Evolutionary conservation across 345 rosid species (phyloP), one percentile per base, ranked within the genome.

Genomic region (Gynandropsis gynandra): DNA sequence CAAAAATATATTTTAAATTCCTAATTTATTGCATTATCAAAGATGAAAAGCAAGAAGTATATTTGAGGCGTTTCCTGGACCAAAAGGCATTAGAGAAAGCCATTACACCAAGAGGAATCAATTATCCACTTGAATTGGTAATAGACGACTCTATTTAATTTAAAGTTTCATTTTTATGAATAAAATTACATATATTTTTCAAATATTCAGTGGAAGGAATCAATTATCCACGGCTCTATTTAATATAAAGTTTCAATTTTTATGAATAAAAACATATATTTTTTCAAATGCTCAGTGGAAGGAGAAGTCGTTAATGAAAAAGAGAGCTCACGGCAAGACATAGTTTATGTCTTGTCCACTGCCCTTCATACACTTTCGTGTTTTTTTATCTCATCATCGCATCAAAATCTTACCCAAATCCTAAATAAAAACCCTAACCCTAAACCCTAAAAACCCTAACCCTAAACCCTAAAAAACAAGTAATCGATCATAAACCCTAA

Each of bases 201-300:
- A 8, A 29, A 24, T 31, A 95, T 92, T 90, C 96, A 83, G 98
- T 76, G 98, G 98, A 90, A 86, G 96, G 96, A 90, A n/a, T n/a
- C n/a, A n/a, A n/a, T n/a, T n/a, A n/a, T n/a, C n/a, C n/a, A n/a
- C n/a, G n/a, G n/a, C n/a, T n/a, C n/a, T n/a, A n/a, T n/a, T n/a
- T n/a, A n/a, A n/a, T n/a, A n/a, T 0, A 8, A 41, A 9, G 24
- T 3, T 12, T 47, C 17, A 20, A 24, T 5, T n/a, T 32, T n/a
- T 10, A 1, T 9, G 10, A 33, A 1, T 31, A 10, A 50, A 0
- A 20, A 27, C 49, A 16, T 0, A 4, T 7, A 18, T 0, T 19
- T 16, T 61, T 6, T 17, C 9, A 8, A 29, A 24, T 31, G 96
- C 95, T 90, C 96, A 83, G 98, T 76, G 98, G 98, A 90, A 86